phyloP scores from a whole-genome alignment of 2,329 filamentous ascomycete species.

The Fusarium annulatum region DNA sequence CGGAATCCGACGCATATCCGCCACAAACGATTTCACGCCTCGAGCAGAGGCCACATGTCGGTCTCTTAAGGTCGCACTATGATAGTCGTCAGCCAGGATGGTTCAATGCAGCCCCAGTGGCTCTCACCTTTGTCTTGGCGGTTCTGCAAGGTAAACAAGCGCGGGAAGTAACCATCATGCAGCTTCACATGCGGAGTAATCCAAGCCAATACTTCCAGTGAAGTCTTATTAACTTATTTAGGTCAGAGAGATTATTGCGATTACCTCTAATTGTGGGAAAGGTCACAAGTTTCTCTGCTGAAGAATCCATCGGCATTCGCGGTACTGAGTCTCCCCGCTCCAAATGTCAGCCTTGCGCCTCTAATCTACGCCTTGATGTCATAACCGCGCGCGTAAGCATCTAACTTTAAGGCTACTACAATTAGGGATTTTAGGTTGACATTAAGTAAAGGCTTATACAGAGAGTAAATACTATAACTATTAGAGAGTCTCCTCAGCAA shows the following conservation, averaged over 20 bases:
- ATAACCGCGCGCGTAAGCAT: neutral
- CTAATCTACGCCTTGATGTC: neutral
- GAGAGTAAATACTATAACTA: no score
- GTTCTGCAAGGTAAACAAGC: neutral
- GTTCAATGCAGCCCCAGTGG: accelerated
- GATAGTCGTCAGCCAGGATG: neutral
- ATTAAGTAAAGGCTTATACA: neutral
- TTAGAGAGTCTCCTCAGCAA: no score
- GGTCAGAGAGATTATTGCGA: neutral
- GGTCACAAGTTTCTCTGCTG: neutral
- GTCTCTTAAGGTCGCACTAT: neutral
- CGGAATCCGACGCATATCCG: neutral
- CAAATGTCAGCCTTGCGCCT: neutral
- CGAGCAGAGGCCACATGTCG: neutral
- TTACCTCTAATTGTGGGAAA: accelerated
- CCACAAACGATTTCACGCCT: neutral
- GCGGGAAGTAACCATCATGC: neutral
- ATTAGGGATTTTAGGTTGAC: accelerated
- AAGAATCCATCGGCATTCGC: accelerated
- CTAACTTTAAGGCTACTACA: neutral
- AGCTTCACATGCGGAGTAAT: neutral
- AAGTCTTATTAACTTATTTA: accelerated
- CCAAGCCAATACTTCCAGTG: neutral
- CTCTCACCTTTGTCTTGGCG: neutral
- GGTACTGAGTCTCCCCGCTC: neutral